A percentile compares a stretch with the other conserved stretches of the same genome.
Evolutionary conservation across 2,329 filamentous ascomycete genomes (phyloP).

Genomic region (Microsporum audouinii): DNA sequence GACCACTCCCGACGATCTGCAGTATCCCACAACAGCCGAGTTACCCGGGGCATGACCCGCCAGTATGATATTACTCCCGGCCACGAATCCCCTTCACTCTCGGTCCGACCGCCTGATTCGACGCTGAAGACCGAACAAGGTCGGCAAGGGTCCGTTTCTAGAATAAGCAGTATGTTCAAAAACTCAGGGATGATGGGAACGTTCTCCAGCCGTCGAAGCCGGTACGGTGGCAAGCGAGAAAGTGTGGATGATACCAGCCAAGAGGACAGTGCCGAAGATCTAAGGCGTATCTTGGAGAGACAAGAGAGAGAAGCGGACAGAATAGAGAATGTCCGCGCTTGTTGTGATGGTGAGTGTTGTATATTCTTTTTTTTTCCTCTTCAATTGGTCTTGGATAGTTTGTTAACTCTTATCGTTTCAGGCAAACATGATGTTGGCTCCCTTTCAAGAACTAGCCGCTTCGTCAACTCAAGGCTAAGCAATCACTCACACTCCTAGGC

Average conservation of each 20-base stretch:
- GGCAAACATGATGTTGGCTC: constrained; percentile 60
- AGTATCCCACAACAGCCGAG: constrained; percentile 69
- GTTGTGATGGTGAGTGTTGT: constrained; percentile 77
- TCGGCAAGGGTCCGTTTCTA: constrained; percentile 35
- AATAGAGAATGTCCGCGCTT: constrained; percentile 90
- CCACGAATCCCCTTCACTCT: constrained; percentile 27
- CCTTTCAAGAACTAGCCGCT: constrained; percentile 32
- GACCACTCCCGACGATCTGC: constrained; percentile 46
- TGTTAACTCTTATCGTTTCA: constrained; percentile 22
- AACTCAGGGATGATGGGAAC: constrained; percentile 39
- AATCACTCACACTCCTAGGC: constrained; percentile 1
- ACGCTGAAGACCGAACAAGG: constrained; percentile 26
- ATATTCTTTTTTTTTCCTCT: background rate
- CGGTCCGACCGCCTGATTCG: constrained; percentile 25
- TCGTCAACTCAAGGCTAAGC: constrained; percentile 27
- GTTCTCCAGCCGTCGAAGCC: constrained; percentile 39
- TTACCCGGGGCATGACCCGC: constrained; percentile 55
- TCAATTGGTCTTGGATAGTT: constrained; percentile 15
- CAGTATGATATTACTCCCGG: constrained; percentile 27
- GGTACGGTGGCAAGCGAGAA: constrained; percentile 29
- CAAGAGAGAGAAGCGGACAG: constrained; percentile 57
- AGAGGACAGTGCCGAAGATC: constrained; percentile 65
- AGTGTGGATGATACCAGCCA: constrained; percentile 37
- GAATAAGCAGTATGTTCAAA: constrained; percentile 39
- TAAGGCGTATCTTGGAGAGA: constrained; percentile 64